These are phyloP conservation scores for Leccinum broughii DNA, from an alignment of 768 basidiomycete species.

Conservation along the genomic window DNA sequence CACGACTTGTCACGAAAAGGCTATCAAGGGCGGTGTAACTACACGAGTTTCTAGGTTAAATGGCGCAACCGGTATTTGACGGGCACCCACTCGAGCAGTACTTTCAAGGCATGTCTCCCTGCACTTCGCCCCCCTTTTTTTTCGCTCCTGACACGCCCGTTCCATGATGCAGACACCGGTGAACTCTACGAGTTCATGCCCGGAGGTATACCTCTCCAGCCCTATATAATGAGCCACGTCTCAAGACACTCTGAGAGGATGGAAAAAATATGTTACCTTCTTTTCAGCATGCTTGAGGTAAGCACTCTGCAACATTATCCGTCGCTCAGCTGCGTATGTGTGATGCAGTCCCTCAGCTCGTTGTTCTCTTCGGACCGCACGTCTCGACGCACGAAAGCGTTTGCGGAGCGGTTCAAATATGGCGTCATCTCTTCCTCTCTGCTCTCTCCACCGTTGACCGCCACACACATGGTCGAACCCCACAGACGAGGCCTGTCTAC, in stretches of 20 bases:
- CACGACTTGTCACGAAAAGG: no score
- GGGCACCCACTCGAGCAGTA: conserved; percentile 77
- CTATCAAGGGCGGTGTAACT: no score
- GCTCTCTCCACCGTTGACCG: conserved; percentile 56
- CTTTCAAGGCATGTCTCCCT: conserved; percentile 50
- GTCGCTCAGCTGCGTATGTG: conserved; percentile 11
- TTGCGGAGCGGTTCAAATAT: conserved; percentile 83
- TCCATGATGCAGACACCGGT: conserved; percentile 50
- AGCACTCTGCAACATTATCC: conserved; percentile 23
- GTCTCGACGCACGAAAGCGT: conserved; percentile 44
- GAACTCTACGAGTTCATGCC: conserved; percentile 59
- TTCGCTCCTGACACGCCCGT: conserved; percentile 13
- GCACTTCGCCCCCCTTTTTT: background rate
- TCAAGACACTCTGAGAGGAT: conserved; percentile 25
- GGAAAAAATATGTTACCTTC: conserved; percentile 28
- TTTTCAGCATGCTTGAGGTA: conserved; percentile 38
- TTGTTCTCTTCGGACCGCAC: conserved; percentile 37
- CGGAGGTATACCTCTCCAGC: conserved; percentile 42
- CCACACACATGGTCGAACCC: conserved; percentile 35
- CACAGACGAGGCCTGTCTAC: conserved; percentile 36
- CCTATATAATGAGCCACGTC: conserved; percentile 13
- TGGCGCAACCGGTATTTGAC: conserved; percentile 80
- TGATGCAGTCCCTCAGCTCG: conserved; percentile 40
- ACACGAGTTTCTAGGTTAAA: conserved; percentile 23
- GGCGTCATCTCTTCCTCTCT: conserved; percentile 78